Base-by-base conservation (phyloP, 768 basidiomycete genomes). In the Agrocybe praecox region DNA sequence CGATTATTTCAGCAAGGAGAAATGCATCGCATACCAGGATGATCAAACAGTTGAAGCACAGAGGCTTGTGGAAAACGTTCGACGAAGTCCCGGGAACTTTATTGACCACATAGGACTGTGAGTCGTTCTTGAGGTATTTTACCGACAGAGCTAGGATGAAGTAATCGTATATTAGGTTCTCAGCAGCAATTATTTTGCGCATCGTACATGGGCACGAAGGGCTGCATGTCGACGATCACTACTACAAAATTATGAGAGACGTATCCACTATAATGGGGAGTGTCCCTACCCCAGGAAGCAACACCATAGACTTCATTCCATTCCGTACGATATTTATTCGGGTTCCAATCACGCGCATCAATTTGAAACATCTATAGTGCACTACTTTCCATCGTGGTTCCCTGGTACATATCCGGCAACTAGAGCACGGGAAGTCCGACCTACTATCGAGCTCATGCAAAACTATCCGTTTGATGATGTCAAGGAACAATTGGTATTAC, bases 331-430 rank as follows among this genome's bases (percentile, higher is more conserved):
- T 4, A 29, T 9, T 29, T 29, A 29, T 29, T 29, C 26, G 26
- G 4, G 4, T 5, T 29, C 9, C 9, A 29, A 29, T 9, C 4
- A 29, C 26, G 9, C 26, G 9, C 26, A 29, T 9, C 26, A 29
- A n/a, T n/a, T n/a, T 29, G 4, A 29, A 29, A 4, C 26, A 9
- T 29, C 26, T 9, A 29, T 9, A 61, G 86, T 87, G 60, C 72
- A 73, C 43, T 67, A 82, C 57, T 63, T 85, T 33, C 86, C 85
- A 18, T 69, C 73, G 17, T 87, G 85, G 85, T 74, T 85, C 58
- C 85, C 85, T 22, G 84, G 84, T 21, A 83, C 84, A 19, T 72
- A 67, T 14, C 86, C 85, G 72, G 79, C 82, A 62, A 65, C 62
- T 56, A 77, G 70, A 61, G 85, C 84, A 0, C 72, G 69, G 36